These are phyloP conservation scores for Eucalyptus urophylla DNA, from an alignment of 345 rosid genomes.

Conservation along the genomic window DNA sequence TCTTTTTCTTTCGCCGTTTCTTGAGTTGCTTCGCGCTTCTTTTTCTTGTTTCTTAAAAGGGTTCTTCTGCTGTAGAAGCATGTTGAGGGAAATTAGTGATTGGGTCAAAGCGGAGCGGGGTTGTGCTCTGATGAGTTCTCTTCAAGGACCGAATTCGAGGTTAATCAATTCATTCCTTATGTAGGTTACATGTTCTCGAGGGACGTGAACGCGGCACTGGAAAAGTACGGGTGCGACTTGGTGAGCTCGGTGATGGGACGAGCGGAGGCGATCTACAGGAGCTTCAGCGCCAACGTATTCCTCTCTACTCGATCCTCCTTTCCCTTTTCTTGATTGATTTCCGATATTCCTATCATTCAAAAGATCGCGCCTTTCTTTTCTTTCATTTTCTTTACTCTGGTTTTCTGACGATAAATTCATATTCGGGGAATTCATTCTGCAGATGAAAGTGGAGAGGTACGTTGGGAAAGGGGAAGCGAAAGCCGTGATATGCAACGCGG, in stretches of 20 bases:
- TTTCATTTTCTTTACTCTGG: neutral
- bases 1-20: neutral
- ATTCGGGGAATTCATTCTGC: neutral
- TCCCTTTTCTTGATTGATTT: no score
- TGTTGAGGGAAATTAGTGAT: neutral
- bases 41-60: neutral
- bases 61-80: neutral
- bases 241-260: conserved; percentile 65
- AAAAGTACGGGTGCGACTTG: conserved; percentile 33
- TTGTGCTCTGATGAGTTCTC: neutral
- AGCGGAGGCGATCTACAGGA: conserved; percentile 49
- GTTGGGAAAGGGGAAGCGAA: conserved; percentile 81
- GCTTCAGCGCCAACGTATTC: conserved; percentile 14
- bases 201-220: conserved; percentile 33
- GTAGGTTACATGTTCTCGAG: conserved; percentile 41
- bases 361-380: neutral
- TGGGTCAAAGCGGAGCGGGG: neutral
- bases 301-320: neutral
- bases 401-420: neutral
- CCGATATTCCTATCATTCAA: neutral
- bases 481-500: conserved; percentile 63
- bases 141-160: neutral
- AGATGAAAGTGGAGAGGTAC: conserved; percentile 43
- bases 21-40: neutral
- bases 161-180: neutral